Evolutionary conservation across 2,329 filamentous ascomycete species (phyloP).

Genomic region (Phialocephala subalpina): DNA sequence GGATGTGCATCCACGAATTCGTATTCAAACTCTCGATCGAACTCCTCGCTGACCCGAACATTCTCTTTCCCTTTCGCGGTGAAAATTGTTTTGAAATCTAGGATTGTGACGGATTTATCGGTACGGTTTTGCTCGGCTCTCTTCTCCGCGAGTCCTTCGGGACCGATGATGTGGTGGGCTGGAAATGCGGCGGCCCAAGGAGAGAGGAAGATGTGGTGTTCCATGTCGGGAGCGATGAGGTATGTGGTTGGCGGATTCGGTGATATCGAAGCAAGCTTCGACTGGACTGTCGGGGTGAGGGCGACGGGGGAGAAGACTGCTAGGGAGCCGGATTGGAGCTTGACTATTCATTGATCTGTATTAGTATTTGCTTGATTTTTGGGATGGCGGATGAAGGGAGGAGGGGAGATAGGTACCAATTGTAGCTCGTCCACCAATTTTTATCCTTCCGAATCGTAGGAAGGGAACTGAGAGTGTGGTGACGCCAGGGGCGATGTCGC

Average conservation of each 20-base stretch:
- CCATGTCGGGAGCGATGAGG: constrained; percentile 85
- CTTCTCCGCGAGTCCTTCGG: constrained; percentile 85
- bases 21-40: constrained; percentile 85
- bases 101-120: constrained; percentile 51
- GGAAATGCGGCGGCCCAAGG: constrained; percentile 86
- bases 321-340: constrained; percentile 77
- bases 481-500: constrained; percentile 80
- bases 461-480: constrained; percentile 87
- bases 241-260: constrained; percentile 72
- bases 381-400: not conserved
- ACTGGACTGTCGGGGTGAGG: constrained; percentile 76
- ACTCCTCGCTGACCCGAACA: constrained; percentile 73
- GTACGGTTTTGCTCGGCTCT: constrained; percentile 67
- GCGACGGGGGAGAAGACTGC: constrained; percentile 93
- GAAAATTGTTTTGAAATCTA: constrained; percentile 72
- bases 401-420: constrained; percentile 62
- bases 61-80: constrained; percentile 59
- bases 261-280: constrained; percentile 70
- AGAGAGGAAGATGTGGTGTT: constrained; percentile 94
- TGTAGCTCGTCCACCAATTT: constrained; percentile 87
- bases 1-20: constrained; percentile 83
- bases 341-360: constrained; percentile 60
- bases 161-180: constrained; percentile 79
- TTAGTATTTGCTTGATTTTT: constrained; percentile 15
- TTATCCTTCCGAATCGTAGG: constrained; percentile 77